phyloP scores from a whole-genome alignment of 23 red algal species.

The Gracilaria gracilis region DNA sequence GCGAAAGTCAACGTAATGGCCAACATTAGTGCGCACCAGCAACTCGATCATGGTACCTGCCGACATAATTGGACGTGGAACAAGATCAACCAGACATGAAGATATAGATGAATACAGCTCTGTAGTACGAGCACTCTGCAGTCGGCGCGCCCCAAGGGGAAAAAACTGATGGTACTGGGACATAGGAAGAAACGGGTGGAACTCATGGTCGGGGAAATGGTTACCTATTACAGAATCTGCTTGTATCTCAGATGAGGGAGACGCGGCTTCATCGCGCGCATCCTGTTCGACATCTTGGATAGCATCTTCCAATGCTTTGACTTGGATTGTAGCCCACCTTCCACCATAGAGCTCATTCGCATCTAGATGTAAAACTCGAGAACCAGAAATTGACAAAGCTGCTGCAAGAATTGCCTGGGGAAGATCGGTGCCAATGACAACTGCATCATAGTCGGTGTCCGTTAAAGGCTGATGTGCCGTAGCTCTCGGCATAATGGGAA shows the following conservation, averaged over 20 bases:
- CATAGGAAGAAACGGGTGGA: not conserved
- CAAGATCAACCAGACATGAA: conserved; percentile 40
- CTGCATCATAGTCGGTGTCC: conserved; percentile 33
- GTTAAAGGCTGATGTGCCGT: conserved; percentile 16
- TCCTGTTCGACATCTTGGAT: not conserved
- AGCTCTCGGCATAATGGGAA: not conserved
- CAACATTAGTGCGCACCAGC: conserved; percentile 54
- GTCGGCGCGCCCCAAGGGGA: conserved; percentile 1
- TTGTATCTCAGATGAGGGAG: not conserved
- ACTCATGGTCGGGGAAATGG: conserved; percentile 1
- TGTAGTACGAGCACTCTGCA: not conserved
- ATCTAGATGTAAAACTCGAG: conserved; percentile 66
- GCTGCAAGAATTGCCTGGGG: conserved; percentile 57
- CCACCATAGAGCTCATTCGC: conserved; percentile 49
- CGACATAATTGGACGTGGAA: conserved; percentile 48
- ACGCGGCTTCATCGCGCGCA: not conserved
- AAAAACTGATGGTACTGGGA: conserved; percentile 1
- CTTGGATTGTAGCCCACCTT: conserved; percentile 18
- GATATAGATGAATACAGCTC: not conserved
- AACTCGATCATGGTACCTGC: conserved; percentile 39
- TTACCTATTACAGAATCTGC: not conserved
- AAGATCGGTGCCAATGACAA: conserved; percentile 56
- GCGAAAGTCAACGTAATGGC: conserved; percentile 65
- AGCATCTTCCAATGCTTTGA: not conserved
- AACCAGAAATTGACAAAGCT: conserved; percentile 61